phyloP scores from a whole-genome alignment of 2,329 filamentous ascomycete genomes.

The Pseudonectria foliicola region DNA sequence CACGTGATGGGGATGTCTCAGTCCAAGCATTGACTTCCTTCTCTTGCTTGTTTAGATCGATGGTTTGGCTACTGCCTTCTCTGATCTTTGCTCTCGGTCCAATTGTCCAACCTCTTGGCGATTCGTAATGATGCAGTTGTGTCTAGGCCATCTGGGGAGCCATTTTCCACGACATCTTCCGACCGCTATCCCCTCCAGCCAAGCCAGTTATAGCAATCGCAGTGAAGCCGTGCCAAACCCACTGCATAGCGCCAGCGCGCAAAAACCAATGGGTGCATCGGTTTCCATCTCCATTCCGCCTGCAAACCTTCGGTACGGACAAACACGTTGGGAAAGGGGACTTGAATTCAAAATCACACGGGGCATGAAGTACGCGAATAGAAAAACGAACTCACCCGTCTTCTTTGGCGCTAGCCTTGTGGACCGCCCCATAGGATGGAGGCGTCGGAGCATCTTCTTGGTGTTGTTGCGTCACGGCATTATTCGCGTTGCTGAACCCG shows the following conservation, averaged over 20 bases:
- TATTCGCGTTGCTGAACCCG: slow-evolving; percentile 25
- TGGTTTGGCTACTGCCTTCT: slow-evolving; percentile 14
- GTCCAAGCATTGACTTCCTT: slow-evolving; percentile 18
- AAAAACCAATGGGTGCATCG: no score
- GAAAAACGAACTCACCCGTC: slow-evolving; percentile 33
- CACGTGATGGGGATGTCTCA: slow-evolving; percentile 20
- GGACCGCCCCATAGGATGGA: slow-evolving; percentile 30
- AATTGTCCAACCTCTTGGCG: slow-evolving; percentile 13
- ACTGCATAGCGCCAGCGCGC: slow-evolving; percentile 4
- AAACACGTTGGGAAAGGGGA: slow-evolving; percentile 5
- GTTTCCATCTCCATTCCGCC: slow-evolving; percentile 1
- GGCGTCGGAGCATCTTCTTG: slow-evolving; percentile 26
- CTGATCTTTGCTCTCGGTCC: slow-evolving; percentile 16
- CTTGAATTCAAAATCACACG: slow-evolving; percentile 18
- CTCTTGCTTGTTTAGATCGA: slow-evolving; percentile 16
- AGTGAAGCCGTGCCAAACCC: slow-evolving; percentile 13
- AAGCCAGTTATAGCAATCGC: slow-evolving; percentile 19
- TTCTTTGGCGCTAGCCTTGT: slow-evolving; percentile 57
- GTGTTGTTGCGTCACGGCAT: slow-evolving; percentile 8
- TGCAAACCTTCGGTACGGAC: slow-evolving; percentile 8
- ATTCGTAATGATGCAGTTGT: slow-evolving; percentile 17
- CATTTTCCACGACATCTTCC: slow-evolving; percentile 12
- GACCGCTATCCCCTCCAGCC: slow-evolving; percentile 22
- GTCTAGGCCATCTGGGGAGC: slow-evolving; percentile 15
- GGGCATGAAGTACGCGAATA: slow-evolving; percentile 5